Evolutionary conservation across 306 rosid genomes (phyloP), one percentile per base, ranked within the genome.

Genomic region (Rosa rugosa): DNA sequence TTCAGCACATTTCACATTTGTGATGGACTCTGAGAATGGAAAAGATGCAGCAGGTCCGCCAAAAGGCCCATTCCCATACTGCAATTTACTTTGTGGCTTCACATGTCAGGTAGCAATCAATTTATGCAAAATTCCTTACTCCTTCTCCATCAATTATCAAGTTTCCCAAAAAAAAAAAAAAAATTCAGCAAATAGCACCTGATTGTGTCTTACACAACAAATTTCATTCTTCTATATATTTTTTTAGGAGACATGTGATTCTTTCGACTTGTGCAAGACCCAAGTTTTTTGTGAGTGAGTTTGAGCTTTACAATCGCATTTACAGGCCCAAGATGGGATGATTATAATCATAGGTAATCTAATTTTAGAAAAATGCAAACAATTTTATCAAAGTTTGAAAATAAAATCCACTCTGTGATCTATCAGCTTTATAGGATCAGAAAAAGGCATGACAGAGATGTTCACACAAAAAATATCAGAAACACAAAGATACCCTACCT

Each of bases 401-500:
- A 25, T 12, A 62, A 46, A 62, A 12, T 62, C 6, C 0, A 11
- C 18, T 62, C 20, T 62, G 4, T 36, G 25, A 53, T 51, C 3
- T 27, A 57, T 73, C 40, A 5, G 45, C 36, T 25, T 5, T 74
- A 2, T 22, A 57, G 68, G 51, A 22, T 74, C 41, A 57, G 23
- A 22, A 41, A 56, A 56, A 14, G 14, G 42, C 23, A 57, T 74
- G 54, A 41, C 38, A 57, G 8, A 73, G 68, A 56, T 56, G 53
- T 22, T 31, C 77, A 73, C 23, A 31, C 50, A 8, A 56, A 54
- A n/a, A 22, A 57, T 20, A 36, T 12, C 66, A 53, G 77, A 40
- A 38, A 73, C 77, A 73, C 22, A 54, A 12, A 34, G 31, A n/a
- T 42, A n/a, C 65, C 51, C 77, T 56, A 73, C 77, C 77, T 74